Evolutionary conservation across 2,329 filamentous ascomycete species (phyloP).

Genomic region (Aspergillus sp.): DNA sequence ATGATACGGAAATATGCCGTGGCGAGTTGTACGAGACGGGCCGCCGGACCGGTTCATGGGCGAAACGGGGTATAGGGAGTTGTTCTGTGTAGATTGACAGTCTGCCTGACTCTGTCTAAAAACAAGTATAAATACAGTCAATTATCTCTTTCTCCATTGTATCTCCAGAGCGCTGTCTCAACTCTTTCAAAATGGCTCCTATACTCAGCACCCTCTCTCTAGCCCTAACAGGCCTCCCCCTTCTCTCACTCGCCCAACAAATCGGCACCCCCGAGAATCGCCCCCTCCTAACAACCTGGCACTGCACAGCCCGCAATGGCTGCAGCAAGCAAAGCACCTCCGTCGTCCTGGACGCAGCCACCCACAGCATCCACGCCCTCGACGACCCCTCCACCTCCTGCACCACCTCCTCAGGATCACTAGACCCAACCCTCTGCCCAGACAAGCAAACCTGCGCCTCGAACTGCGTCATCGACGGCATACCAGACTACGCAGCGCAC

Average conservation of each 20-base stretch:
- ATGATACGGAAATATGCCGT: not conserved
- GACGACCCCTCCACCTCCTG: constrained; percentile 46
- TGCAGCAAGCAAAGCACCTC: constrained; percentile 53
- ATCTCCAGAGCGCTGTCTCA: not conserved
- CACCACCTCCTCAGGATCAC: constrained; percentile 49
- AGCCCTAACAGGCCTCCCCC: constrained; percentile 28
- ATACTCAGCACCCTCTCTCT: constrained; percentile 8
- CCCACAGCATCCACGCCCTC: constrained; percentile 50
- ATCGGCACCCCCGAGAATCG: constrained; percentile 53
- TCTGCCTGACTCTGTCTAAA: not conserved
- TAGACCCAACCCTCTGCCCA: constrained; percentile 48
- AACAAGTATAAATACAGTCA: not conserved
- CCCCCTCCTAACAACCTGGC: constrained; percentile 51
- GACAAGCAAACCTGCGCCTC: constrained; percentile 49
- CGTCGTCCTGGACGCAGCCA: constrained; percentile 55
- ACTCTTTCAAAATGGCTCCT: constrained; percentile 16
- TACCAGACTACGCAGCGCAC: constrained; percentile 50
- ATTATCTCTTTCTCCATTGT: not conserved
- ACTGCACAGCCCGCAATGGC: constrained; percentile 48
- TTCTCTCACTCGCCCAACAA: constrained; percentile 48
- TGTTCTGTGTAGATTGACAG: not conserved
- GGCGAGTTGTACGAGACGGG: not conserved
- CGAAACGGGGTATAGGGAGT: not conserved
- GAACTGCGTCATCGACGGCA: constrained; percentile 57
- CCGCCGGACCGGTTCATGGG: not conserved